phyloP scores from a whole-genome alignment of 2,329 filamentous ascomycete genomes.

The Sporothrix sp. region DNA sequence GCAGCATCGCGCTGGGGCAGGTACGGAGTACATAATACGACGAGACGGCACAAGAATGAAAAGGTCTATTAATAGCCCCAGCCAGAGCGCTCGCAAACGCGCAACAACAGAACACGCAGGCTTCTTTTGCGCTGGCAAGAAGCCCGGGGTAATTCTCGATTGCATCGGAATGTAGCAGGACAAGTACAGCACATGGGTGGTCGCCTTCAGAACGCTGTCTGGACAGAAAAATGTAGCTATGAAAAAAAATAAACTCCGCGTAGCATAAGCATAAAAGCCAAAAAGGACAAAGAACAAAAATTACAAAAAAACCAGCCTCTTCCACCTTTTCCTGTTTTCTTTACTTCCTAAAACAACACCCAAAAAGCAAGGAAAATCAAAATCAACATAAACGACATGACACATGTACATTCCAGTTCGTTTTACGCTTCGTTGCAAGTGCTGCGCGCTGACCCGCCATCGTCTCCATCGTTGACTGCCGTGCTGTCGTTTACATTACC shows the following conservation, averaged over 20 bases:
- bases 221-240: not conserved
- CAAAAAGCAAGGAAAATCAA: not conserved
- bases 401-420: constrained; percentile 3
- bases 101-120: not conserved
- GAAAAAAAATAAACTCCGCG: not conserved
- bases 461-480: not conserved
- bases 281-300: not conserved
- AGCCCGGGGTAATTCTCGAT: too few species aligned
- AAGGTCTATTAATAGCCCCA: too few species aligned
- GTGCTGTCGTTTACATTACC: constrained; percentile 26
- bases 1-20: too few species aligned
- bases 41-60: too few species aligned
- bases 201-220: not conserved
- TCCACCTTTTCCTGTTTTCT: not conserved
- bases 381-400: not conserved
- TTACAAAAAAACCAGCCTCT: not conserved
- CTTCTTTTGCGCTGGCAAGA: too few species aligned
- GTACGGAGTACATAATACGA: not conserved
- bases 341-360: not conserved
- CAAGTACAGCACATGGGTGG: not conserved
- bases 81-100: not conserved
- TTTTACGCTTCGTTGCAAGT: too few species aligned
- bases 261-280: too few species aligned
- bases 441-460: too few species aligned
- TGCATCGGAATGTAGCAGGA: too few species aligned